A percentile compares a stretch with the other conserved stretches of the same genome.
Evolutionary conservation across 2,329 filamentous ascomycete genomes (phyloP).

Genomic region (Fusarium sp.): DNA sequence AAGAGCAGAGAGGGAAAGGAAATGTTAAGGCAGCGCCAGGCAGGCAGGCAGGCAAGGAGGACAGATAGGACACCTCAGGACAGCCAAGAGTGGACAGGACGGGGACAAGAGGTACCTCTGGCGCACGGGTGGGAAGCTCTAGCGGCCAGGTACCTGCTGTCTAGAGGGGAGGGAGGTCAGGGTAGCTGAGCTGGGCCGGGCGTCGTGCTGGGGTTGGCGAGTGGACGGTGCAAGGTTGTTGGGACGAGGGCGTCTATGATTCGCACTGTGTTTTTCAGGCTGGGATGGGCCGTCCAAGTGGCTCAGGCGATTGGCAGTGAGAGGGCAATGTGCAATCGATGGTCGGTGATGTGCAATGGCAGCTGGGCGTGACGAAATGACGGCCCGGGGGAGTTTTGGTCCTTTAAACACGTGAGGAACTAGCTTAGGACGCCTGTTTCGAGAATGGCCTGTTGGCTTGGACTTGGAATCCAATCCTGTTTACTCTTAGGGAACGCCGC

Average conservation of each 20-base stretch:
- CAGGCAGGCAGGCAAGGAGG: conserved; percentile 26
- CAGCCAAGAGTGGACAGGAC: neutral
- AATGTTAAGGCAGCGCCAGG: conserved; percentile 32
- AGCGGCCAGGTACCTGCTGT: conserved; percentile 30
- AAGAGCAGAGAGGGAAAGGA: conserved; percentile 11
- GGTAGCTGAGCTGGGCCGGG: conserved; percentile 25
- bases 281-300: neutral
- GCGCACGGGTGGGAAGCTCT: conserved; percentile 2
- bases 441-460: neutral
- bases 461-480: conserved; percentile 1
- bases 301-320: neutral
- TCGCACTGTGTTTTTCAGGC: conserved; percentile 39
- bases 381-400: neutral
- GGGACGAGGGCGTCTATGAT: conserved; percentile 12
- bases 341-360: conserved; percentile 9
- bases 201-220: conserved; percentile 31
- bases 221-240: conserved; percentile 39
- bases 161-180: conserved; percentile 10
- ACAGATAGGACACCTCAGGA: conserved; percentile 2
- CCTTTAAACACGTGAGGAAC: conserved; percentile 1
- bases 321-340: neutral
- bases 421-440: neutral
- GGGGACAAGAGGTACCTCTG: conserved; percentile 25
- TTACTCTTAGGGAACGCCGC: neutral
- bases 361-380: conserved; percentile 23